Evolutionary conservation across 1,284 basidiomycete species (phyloP).

Genomic region (Rhodotorula sp.): DNA sequence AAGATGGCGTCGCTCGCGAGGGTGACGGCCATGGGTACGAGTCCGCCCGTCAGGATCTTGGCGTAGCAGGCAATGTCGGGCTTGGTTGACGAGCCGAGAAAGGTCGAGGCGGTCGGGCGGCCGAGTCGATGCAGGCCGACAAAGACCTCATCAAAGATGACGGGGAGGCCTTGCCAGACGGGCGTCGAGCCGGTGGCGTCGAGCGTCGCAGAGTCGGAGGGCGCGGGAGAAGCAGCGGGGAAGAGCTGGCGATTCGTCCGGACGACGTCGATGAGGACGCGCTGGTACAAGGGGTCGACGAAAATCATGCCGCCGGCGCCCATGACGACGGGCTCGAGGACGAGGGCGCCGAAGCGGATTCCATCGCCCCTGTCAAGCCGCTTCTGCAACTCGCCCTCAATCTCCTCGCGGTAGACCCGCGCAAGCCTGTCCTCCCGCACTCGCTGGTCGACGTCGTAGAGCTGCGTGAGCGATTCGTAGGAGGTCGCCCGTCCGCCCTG

Average conservation of each 20-base stretch:
- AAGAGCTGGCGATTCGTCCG: conserved; percentile 58
- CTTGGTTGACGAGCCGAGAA: conserved; percentile 60
- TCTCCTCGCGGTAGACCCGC: conserved; percentile 61
- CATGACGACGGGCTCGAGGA: conserved; percentile 89
- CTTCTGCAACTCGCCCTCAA: conserved; percentile 48
- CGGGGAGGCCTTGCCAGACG: conserved; percentile 72
- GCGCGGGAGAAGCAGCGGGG: conserved; percentile 25
- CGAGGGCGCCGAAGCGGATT: conserved; percentile 62
- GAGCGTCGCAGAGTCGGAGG: conserved; percentile 15
- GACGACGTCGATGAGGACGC: conserved; percentile 76
- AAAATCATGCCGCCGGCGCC: conserved; percentile 98
- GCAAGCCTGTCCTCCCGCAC: conserved; percentile 61
- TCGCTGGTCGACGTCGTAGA: conserved; percentile 72
- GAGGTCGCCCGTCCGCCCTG: conserved; percentile 39
- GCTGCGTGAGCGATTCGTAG: conserved; percentile 57
- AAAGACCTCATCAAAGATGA: conserved; percentile 97
- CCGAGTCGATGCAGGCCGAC: conserved; percentile 86
- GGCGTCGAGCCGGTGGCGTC: conserved; percentile 17
- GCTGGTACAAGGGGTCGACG: conserved; percentile 94
- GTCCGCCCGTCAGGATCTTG: conserved; percentile 90
- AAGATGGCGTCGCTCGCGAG: conserved; percentile 78
- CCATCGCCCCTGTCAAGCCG: conserved; percentile 43
- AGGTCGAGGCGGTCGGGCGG: conserved; percentile 60
- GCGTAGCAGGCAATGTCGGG: conserved; percentile 91
- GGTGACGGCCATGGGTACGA: conserved; percentile 82